Evolutionary conservation across 2,329 filamentous ascomycete species (phyloP).

Genomic region (Diaporthe nobilis): DNA sequence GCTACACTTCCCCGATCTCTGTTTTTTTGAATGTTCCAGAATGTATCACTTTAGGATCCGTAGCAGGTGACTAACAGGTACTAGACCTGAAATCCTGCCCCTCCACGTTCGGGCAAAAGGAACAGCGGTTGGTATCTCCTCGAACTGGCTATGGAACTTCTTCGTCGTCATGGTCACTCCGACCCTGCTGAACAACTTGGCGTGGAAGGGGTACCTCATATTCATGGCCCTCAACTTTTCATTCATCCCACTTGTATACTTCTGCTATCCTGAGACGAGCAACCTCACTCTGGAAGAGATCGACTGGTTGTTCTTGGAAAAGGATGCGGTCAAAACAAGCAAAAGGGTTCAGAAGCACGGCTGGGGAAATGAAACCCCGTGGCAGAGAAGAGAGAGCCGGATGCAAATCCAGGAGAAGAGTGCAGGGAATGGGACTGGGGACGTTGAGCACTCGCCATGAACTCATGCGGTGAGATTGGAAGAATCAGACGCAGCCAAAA

Average conservation of each 20-base stretch:
- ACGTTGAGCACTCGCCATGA: conserved; percentile 1
- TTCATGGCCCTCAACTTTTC: conserved; percentile 64
- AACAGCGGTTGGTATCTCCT: conserved; percentile 51
- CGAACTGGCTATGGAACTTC: conserved; percentile 56
- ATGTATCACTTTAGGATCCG: too few species aligned
- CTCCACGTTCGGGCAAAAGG: conserved; percentile 52
- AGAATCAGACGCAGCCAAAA: background rate
- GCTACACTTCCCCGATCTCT: too few species aligned
- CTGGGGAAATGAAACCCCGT: conserved; percentile 38
- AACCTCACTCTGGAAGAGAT: conserved; percentile 66
- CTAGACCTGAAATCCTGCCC: conserved; percentile 52
- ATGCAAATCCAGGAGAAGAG: conserved; percentile 25
- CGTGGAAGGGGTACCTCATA: conserved; percentile 67
- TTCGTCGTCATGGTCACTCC: conserved; percentile 65
- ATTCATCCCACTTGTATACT: conserved; percentile 59
- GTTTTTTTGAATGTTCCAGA: too few species aligned
- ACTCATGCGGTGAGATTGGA: background rate
- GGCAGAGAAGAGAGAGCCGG: conserved; percentile 39
- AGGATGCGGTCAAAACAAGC: conserved; percentile 36
- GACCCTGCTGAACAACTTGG: conserved; percentile 59
- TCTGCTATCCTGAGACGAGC: conserved; percentile 67
- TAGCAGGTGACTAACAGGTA: too few species aligned
- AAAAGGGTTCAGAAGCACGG: conserved; percentile 38
- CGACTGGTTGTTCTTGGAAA: conserved; percentile 59
- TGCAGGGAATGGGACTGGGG: background rate